These are phyloP conservation scores for Physcomitrellopsis africana DNA, from an alignment of 225 moss, liverwort and hornwort genomes.

Conservation along the genomic window DNA sequence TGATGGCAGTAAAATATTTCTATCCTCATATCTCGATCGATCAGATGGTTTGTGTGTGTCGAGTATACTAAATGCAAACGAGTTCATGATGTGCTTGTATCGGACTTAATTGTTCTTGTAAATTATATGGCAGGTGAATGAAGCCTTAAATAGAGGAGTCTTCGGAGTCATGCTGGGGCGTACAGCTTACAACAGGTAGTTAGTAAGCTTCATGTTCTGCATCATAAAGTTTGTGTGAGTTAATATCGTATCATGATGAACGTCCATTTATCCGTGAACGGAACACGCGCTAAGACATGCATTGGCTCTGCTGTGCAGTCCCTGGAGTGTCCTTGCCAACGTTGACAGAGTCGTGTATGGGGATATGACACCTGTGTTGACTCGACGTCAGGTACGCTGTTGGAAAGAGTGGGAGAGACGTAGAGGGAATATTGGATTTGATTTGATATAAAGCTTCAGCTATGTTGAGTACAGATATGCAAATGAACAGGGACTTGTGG, in stretches of 20 bases:
- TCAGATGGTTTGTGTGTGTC: constrained; percentile 1
- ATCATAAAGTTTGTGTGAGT: constrained; percentile 14
- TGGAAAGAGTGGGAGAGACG: neutral
- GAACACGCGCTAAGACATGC: constrained; percentile 26
- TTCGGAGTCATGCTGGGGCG: constrained; percentile 95
- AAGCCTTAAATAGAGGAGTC: constrained; percentile 75
- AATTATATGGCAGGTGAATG: constrained; percentile 66
- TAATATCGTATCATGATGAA: constrained; percentile 1
- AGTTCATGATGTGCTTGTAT: neutral
- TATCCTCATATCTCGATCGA: neutral
- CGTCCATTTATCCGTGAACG: constrained; percentile 11
- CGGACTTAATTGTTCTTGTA: neutral
- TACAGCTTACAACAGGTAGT: constrained; percentile 75
- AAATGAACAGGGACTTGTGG: neutral
- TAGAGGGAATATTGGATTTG: neutral
- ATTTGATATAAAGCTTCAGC: neutral
- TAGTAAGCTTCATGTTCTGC: constrained; percentile 24
- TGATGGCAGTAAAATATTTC: neutral
- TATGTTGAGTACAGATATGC: constrained; percentile 25
- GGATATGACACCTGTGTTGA: constrained; percentile 56
- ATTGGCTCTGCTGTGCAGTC: constrained; percentile 57
- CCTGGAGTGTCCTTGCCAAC: constrained; percentile 80
- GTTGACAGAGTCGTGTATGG: constrained; percentile 81
- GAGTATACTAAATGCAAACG: neutral
- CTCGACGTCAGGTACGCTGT: constrained; percentile 77